Evolutionary conservation across 2,329 filamentous ascomycete genomes (phyloP).

Genomic region (Xylaria sp.): DNA sequence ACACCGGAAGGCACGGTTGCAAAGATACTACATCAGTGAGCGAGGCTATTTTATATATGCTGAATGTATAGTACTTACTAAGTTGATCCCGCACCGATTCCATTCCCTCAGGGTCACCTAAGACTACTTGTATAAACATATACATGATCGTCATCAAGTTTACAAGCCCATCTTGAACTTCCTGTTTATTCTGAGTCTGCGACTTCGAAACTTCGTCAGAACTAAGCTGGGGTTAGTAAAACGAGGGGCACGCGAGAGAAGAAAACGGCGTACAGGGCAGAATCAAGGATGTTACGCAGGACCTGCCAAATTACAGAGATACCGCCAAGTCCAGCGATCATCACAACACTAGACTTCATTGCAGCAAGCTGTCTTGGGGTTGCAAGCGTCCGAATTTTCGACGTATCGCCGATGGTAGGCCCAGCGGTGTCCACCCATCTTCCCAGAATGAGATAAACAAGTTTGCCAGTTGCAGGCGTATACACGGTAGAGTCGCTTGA

Average conservation of each 20-base stretch:
- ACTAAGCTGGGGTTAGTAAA: constrained; percentile 47
- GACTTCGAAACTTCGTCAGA: constrained; percentile 52
- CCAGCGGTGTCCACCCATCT: constrained; percentile 73
- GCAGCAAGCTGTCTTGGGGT: constrained; percentile 62
- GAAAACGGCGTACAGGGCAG: constrained; percentile 54
- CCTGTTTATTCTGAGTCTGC: constrained; percentile 50
- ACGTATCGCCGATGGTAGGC: constrained; percentile 47
- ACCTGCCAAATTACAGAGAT: constrained; percentile 58
- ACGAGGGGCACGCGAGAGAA: constrained; percentile 21
- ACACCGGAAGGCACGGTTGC: constrained; percentile 71
- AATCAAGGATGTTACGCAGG: constrained; percentile 55
- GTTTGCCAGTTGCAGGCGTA: constrained; percentile 59
- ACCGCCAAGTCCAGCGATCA: constrained; percentile 58
- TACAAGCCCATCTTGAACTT: constrained; percentile 64
- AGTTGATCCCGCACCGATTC: constrained; percentile 55
- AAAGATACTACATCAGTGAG: constrained; percentile 55
- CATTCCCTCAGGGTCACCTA: constrained; percentile 59
- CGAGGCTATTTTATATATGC: neutral
- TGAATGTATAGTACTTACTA: constrained; percentile 46
- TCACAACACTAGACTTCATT: constrained; percentile 60
- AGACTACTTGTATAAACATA: constrained; percentile 61
- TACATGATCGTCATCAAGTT: constrained; percentile 70
- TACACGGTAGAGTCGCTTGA: constrained; percentile 55
- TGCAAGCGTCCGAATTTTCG: constrained; percentile 54
- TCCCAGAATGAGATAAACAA: constrained; percentile 69